phyloP scores from a whole-genome alignment of 2,329 filamentous ascomycete species.

The Colletotrichum lentis region DNA sequence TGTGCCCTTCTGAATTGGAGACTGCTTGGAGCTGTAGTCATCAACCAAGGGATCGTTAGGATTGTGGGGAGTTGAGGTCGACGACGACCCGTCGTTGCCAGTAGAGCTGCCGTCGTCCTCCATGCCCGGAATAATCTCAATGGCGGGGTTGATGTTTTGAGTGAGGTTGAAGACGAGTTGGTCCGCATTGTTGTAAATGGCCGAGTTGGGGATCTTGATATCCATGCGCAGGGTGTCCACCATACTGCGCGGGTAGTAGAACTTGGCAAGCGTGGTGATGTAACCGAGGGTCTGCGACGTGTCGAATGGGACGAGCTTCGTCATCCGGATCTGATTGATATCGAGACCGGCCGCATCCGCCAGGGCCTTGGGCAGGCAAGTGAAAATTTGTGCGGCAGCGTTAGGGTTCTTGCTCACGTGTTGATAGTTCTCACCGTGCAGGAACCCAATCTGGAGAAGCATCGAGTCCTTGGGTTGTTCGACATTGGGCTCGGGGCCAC shows the following conservation, averaged over 20 bases:
- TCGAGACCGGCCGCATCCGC: conserved; percentile 68
- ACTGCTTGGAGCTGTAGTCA: conserved; percentile 57
- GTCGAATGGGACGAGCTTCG: conserved; percentile 78
- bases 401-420: conserved; percentile 78
- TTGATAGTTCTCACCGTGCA: conserved; percentile 79
- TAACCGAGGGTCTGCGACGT: conserved; percentile 74
- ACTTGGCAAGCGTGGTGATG: conserved; percentile 75
- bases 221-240: conserved; percentile 74
- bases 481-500: conserved; percentile 67
- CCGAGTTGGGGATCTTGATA: conserved; percentile 75
- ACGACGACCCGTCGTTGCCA: conserved; percentile 50
- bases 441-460: conserved; percentile 85
- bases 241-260: conserved; percentile 76
- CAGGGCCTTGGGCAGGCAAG: conserved; percentile 76
- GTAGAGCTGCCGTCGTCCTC: conserved; percentile 52
- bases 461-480: conserved; percentile 69
- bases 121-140: conserved; percentile 68
- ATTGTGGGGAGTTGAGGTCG: conserved; percentile 48
- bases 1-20: conserved; percentile 68
- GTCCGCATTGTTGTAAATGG: conserved; percentile 75
- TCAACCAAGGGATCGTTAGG: conserved; percentile 53
- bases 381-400: conserved; percentile 86
- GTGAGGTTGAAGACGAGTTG: conserved; percentile 76
- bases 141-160: conserved; percentile 81
- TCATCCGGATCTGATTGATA: conserved; percentile 67